A percentile compares a stretch with the other conserved stretches of the same genome.
phyloP scores from a whole-genome alignment of 192 early-diverging fungal genomes.

The Backusella parvicylindrica region DNA sequence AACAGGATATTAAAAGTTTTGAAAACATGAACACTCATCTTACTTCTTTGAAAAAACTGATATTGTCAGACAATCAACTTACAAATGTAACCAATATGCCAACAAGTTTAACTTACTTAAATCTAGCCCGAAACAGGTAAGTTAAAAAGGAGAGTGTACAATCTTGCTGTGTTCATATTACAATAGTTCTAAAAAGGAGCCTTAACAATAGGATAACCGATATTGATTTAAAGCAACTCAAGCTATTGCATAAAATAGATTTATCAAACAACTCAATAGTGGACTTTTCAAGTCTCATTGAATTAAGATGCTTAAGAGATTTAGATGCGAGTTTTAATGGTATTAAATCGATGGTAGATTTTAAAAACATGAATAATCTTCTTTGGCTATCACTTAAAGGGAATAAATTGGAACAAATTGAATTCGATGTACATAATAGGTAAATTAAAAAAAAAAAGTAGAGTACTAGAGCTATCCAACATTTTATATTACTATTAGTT shows the following conservation, averaged over 20 bases:
- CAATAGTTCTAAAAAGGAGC: too few relatives aligned
- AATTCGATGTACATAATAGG: not conserved
- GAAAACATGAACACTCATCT: not conserved
- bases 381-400: not conserved
- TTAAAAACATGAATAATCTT: not conserved
- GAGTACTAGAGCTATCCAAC: not conserved
- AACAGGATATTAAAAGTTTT: not conserved
- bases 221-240: not conserved
- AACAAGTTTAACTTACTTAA: not conserved
- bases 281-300: not conserved
- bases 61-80: not conserved
- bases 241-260: not conserved
- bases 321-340: not conserved
- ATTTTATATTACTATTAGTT: not conserved
- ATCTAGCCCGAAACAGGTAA: not conserved
- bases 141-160: too few relatives aligned
- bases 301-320: not conserved
- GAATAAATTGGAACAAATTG: not conserved
- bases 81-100: not conserved
- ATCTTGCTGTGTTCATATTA: too few relatives aligned
- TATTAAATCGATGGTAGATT: not conserved
- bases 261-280: not conserved
- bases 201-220: not conserved
- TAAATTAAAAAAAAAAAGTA: not conserved
- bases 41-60: not conserved